Evolutionary conservation across 148 eudicot species (phyloP).

Genomic region (Rhododendron ferrugineum): DNA sequence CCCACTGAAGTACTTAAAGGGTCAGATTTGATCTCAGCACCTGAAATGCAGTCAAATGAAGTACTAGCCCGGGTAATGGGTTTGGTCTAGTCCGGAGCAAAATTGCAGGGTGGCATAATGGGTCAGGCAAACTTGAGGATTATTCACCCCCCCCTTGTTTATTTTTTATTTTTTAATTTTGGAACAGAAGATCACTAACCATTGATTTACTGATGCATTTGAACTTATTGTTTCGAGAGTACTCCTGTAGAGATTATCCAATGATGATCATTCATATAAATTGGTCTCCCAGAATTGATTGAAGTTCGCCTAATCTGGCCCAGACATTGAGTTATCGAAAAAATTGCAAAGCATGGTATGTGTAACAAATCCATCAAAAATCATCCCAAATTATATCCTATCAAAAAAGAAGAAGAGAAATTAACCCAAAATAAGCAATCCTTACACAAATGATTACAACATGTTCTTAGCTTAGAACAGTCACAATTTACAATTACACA

Average conservation of each 20-base stretch:
- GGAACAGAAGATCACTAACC: too few species aligned
- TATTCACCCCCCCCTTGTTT: too few species aligned
- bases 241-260: too few species aligned
- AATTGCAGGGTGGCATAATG: background rate
- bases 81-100: too few species aligned
- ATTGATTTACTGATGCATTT: too few species aligned
- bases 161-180: too few species aligned
- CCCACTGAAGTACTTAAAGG: background rate
- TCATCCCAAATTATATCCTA: background rate
- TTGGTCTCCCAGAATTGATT: background rate
- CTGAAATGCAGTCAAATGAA: too few species aligned
- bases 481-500: background rate
- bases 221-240: background rate
- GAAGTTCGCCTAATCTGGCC: too few species aligned
- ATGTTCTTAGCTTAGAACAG: background rate
- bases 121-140: too few species aligned
- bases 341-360: background rate
- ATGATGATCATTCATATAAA: background rate
- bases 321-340: background rate
- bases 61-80: too few species aligned
- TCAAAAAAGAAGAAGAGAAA: background rate
- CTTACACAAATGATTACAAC: background rate
- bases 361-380: background rate
- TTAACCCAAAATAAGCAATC: background rate
- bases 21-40: background rate